Evolutionary conservation across 306 rosid species (phyloP), one percentile per base, ranked within the genome.

Genomic region (Glycine latifolia): DNA sequence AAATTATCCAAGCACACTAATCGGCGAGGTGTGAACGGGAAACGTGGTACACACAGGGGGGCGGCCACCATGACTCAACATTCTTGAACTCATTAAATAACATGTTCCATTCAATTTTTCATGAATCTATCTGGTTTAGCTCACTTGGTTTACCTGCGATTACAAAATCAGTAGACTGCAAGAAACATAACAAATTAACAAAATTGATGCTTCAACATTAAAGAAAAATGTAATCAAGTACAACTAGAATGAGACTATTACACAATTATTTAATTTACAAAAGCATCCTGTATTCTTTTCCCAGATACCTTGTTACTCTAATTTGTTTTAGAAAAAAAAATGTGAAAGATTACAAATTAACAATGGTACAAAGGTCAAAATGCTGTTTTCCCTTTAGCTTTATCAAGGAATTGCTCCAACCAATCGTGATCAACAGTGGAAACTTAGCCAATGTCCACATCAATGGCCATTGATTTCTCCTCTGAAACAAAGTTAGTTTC

Each of bases 401-500:
- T 58, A 17, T 62, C 61, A 47, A 50, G 70, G 15, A 17, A 46
- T 1, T 55, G 37, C 46, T 69, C 58, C 53, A 31, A 79, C 79
- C 33, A 78, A 61, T 26, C 67, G 63, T 54, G 50, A 88, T 6
- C 53, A 81, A 76, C 10, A n/a, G 46, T 8, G 76, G 58, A 76
- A 83, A 75, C 44, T 88, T 81, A 87, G 84, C 76, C 78, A 4
- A 85, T 84, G 70, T 89, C 97, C 52, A 88, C 83, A 55, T 90
- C 97, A 8, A 85, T 33, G 6, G 88, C 75, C 86, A 80, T 79
- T 41, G 92, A 70, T 85, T 87, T 95, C 67, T 87, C 93, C 5
- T 39, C 44, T 39, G 93, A 86, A 73, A 86, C 82, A 84, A 59
- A 82, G 60, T 90, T 77, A 8, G 76, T 73, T 63, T 87, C 91